Percentiles rank a stretch among this genome's conserved stretches.
Conservation (phyloP, 2,329 filamentous ascomycete genomes). For the Malbranchea cinnamomea region DNA sequence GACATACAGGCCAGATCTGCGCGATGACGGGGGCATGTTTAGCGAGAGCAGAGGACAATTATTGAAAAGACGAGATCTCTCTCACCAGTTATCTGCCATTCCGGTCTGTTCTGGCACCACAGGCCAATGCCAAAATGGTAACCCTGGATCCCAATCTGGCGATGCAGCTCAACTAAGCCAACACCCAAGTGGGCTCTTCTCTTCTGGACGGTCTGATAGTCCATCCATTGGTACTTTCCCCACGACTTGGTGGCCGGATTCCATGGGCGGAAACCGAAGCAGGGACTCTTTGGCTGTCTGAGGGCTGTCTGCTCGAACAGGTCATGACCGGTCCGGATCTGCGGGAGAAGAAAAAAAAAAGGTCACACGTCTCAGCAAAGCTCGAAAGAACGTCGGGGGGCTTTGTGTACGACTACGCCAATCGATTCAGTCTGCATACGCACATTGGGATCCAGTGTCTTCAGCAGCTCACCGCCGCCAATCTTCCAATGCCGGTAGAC, state of each 20-base stretch:
- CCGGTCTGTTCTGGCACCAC: slow-evolving; percentile 75
- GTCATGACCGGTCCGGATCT: slow-evolving; percentile 59
- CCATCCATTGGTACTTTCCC: slow-evolving; percentile 68
- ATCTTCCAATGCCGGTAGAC: slow-evolving; percentile 77
- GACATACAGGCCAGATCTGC: slow-evolving; percentile 73
- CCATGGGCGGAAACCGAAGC: slow-evolving; percentile 69
- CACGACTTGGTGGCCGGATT: slow-evolving; percentile 58
- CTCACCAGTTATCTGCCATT: slow-evolving; percentile 72
- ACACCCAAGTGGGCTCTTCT: slow-evolving; percentile 73
- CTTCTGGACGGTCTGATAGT: slow-evolving; percentile 63
- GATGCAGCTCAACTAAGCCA: slow-evolving; percentile 70
- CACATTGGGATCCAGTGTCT: slow-evolving; percentile 55
- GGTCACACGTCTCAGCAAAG: not conserved
- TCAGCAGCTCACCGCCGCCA: slow-evolving; percentile 50
- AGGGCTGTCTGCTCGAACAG: slow-evolving; percentile 54
- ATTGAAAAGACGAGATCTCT: not conserved
- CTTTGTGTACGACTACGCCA: too few relatives aligned
- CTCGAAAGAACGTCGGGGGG: not conserved
- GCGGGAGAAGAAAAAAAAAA: not conserved
- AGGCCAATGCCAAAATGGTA: slow-evolving; percentile 61
- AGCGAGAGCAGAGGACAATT: not conserved
- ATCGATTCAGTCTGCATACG: slow-evolving; percentile 10
- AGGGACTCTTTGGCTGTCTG: slow-evolving; percentile 50
- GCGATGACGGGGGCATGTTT: not conserved
- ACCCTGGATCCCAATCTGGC: slow-evolving; percentile 50